Conservation (phyloP, 1,139 yeast genomes). For the Zygoascus meyerae region DNA sequence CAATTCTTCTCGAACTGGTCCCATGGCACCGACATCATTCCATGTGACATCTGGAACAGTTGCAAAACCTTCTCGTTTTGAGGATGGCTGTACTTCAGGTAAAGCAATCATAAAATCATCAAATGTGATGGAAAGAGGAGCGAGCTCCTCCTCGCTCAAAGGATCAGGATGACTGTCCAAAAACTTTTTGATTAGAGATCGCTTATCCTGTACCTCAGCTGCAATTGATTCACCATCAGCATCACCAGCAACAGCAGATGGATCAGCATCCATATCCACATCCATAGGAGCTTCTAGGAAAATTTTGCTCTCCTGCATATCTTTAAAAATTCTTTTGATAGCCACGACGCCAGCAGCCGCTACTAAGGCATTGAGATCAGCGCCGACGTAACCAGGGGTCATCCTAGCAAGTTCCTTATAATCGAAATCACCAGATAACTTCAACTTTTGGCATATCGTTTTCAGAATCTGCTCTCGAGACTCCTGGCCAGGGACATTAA, state of each 20-base stretch:
- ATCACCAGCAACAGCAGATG: conserved; percentile 13
- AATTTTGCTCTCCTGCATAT: conserved; percentile 11
- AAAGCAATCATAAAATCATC: conserved; percentile 79
- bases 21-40: conserved; percentile 90
- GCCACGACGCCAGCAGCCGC: conserved; percentile 96
- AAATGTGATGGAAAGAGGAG: conserved; percentile 64
- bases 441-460: conserved; percentile 57
- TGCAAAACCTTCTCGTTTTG: conserved; percentile 97
- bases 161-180: conserved; percentile 73
- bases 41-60: conserved; percentile 97
- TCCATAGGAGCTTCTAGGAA: conserved; percentile 16
- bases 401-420: conserved; percentile 71
- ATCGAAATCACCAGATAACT: conserved; percentile 64
- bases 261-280: conserved; percentile 12
- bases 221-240: neutral
- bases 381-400: conserved; percentile 98
- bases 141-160: conserved; percentile 65
- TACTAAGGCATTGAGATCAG: conserved; percentile 88
- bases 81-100: conserved; percentile 94
- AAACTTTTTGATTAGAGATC: conserved; percentile 42
- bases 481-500: conserved; percentile 85
- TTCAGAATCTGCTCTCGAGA: conserved; percentile 71
- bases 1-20: conserved; percentile 73
- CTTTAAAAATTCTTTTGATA: conserved; percentile 74
- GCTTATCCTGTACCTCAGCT: conserved; percentile 11